A percentile compares a stretch with the other conserved stretches of the same genome.
phyloP scores from a whole-genome alignment of 768 basidiomycete genomes.

The Trametes elegans region DNA sequence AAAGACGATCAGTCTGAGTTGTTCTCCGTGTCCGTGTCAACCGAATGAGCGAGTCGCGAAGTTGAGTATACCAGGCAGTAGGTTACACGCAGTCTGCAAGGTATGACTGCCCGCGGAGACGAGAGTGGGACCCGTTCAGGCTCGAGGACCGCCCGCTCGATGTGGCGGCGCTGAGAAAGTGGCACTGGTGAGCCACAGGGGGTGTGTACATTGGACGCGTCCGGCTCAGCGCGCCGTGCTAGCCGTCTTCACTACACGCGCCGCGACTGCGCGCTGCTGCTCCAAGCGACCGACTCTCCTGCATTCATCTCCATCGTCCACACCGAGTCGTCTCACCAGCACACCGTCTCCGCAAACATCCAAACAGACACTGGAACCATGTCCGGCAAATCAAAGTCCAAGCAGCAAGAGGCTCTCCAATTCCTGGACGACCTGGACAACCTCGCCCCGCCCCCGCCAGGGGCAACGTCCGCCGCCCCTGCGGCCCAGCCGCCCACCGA shows the following conservation, averaged over 20 bases:
- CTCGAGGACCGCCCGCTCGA: too few species aligned
- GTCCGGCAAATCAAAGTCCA: conserved; percentile 60
- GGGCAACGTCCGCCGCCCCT: conserved; percentile 26
- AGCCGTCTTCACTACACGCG: not conserved
- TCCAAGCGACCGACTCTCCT: not conserved
- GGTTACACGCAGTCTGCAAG: too few species aligned
- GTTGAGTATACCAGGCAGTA: too few species aligned
- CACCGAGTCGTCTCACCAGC: not conserved
- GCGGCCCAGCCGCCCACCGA: conserved; percentile 31
- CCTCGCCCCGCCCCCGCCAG: conserved; percentile 38
- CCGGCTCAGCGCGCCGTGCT: not conserved
- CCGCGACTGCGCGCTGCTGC: not conserved
- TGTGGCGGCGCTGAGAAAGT: not conserved
- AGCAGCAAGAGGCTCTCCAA: conserved; percentile 85
- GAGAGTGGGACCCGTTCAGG: too few species aligned
- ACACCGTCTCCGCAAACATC: not conserved
- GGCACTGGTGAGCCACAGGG: too few species aligned
- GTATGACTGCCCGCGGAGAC: too few species aligned
- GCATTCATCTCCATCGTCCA: not conserved
- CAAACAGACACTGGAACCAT: conserved; percentile 22
- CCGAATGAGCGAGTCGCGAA: too few species aligned
- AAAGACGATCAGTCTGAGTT: too few species aligned
- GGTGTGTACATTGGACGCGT: too few species aligned
- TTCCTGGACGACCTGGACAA: conserved; percentile 95
- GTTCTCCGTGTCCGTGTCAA: too few species aligned